These are phyloP conservation scores for Hylodesmum podocarpum DNA, from an alignment of 306 rosid species.

Conservation along the genomic window DNA sequence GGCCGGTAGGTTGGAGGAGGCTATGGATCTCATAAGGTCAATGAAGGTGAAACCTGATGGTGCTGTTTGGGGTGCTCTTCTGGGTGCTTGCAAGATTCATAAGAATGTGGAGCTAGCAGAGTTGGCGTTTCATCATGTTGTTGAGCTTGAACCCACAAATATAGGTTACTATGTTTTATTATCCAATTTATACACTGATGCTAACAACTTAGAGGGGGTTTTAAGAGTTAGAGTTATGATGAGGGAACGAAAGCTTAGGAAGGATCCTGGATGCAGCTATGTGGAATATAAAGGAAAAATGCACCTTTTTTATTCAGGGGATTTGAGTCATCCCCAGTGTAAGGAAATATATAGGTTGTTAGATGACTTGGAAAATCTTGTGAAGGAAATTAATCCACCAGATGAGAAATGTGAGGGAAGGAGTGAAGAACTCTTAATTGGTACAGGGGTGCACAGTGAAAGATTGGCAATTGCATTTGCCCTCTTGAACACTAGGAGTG, in stretches of 20 bases:
- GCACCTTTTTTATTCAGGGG: constrained; percentile 76
- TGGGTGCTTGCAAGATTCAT: constrained; percentile 92
- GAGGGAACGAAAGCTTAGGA: constrained; percentile 67
- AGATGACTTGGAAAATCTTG: constrained; percentile 56
- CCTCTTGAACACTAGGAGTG: constrained; percentile 55
- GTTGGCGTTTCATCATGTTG: constrained; percentile 59
- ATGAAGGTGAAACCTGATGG: constrained; percentile 80
- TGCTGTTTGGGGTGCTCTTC: constrained; percentile 91
- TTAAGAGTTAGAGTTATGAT: constrained; percentile 68
- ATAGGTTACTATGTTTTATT: constrained; percentile 83
- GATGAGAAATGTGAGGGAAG: constrained; percentile 32
- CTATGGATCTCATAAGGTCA: constrained; percentile 55
- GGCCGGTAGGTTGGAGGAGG: constrained; percentile 73
- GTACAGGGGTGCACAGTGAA: constrained; percentile 77
- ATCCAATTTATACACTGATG: constrained; percentile 72
- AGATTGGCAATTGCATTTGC: constrained; percentile 73
- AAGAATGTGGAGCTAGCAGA: constrained; percentile 69
- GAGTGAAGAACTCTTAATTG: constrained; percentile 41
- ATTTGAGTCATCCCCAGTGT: constrained; percentile 51
- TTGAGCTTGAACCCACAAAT: constrained; percentile 73
- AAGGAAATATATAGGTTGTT: constrained; percentile 60
- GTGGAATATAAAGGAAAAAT: constrained; percentile 67
- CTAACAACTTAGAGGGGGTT: constrained; percentile 61
- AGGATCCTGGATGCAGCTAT: constrained; percentile 84
- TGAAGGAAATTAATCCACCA: constrained; percentile 39